Base-by-base conservation (phyloP, 2,329 filamentous ascomycete genomes). In the Ophiostoma sp. region DNA sequence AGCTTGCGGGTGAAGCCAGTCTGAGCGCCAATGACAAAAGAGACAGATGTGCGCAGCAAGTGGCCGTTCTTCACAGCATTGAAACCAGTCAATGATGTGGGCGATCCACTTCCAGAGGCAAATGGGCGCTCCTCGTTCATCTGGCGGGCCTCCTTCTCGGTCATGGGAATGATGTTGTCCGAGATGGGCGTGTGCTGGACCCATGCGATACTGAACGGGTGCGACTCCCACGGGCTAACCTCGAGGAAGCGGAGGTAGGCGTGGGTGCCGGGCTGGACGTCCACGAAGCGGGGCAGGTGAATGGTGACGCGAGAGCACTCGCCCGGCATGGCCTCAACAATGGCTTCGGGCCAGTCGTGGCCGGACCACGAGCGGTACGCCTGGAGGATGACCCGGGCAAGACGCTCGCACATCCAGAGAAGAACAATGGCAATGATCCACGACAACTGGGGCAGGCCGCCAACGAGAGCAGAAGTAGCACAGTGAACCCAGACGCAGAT, bases 1-100 rank as follows among this genome's bases (percentile, higher is more conserved):
- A 98, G 87, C 75, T 88, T 88, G 76, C 92, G 88, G 8, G 95
- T 98, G 81, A 97, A 90, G 39, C 94, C 94, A 0, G 90, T 94
- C 72, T 95, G 91, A 36, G 93, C 92, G 72, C 92, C 92, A 74
- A 97, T 90, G 75, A 98, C 84, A 75, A 97, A 92, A 0, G 91
- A 93, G 72, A 97, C 87, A 27, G 82, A 81, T 0, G 86, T 87
- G 4, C 79, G 81, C 69, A 80, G 78, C n/a, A 69, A 31, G 13
- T 77, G 75, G 62, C 80, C 79, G 70, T 82, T 81, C 23, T 62
- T 66, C 10, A 52, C 36, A 65, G 64, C 66, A 73, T 70, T 62
- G 67, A 77, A 68, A 67, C 67, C 62, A 10, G 64, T 69, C 20
- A 71, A 54, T 3, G 69, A 8, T n/a, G 23, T 35, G 2, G 23